Percentiles rank a stretch among this genome's conserved stretches.
These are phyloP conservation scores for Mycena vulgaris DNA, from an alignment of 768 basidiomycete genomes.

Conservation along the genomic window DNA sequence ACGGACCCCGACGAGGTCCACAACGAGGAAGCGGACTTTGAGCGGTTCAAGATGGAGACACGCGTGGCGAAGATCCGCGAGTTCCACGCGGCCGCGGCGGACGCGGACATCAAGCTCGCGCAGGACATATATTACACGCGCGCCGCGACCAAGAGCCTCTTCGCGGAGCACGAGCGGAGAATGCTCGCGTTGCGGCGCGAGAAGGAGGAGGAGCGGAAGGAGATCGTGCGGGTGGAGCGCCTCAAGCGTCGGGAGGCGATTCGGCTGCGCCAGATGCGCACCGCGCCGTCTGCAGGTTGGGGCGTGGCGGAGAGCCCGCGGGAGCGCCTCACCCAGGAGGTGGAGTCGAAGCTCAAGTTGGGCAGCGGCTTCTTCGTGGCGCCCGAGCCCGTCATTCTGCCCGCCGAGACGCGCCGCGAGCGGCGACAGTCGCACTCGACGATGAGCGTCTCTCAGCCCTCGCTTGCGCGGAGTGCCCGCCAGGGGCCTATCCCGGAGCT, in stretches of 20 bases:
- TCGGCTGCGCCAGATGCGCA: slow-evolving; percentile 26
- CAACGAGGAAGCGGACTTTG: slow-evolving; percentile 37
- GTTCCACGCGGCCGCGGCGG: slow-evolving; percentile 64
- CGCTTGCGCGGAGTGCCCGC: background rate
- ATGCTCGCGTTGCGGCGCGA: slow-evolving; percentile 58
- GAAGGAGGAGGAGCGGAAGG: slow-evolving; percentile 67
- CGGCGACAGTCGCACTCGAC: slow-evolving; percentile 26
- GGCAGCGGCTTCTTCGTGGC: background rate
- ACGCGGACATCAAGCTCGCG: slow-evolving; percentile 59
- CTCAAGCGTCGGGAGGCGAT: slow-evolving; percentile 53
- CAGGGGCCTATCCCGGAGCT: background rate
- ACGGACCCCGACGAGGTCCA: slow-evolving; percentile 28
- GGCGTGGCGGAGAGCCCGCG: slow-evolving; percentile 26
- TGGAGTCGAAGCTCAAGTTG: slow-evolving; percentile 40
- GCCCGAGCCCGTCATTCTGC: slow-evolving; percentile 11
- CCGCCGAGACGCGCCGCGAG: slow-evolving; percentile 9
- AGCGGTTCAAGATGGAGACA: slow-evolving; percentile 59
- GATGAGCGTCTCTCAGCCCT: slow-evolving; percentile 1
- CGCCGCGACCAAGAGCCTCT: slow-evolving; percentile 50
- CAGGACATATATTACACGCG: slow-evolving; percentile 53
- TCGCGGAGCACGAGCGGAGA: slow-evolving; percentile 56
- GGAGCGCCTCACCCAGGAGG: slow-evolving; percentile 27
- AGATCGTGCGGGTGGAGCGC: slow-evolving; percentile 57
- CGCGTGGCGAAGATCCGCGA: slow-evolving; percentile 65
- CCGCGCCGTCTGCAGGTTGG: background rate